Conservation (phyloP, 176 grass and related monocot genomes). For the Bromus sterilis region DNA sequence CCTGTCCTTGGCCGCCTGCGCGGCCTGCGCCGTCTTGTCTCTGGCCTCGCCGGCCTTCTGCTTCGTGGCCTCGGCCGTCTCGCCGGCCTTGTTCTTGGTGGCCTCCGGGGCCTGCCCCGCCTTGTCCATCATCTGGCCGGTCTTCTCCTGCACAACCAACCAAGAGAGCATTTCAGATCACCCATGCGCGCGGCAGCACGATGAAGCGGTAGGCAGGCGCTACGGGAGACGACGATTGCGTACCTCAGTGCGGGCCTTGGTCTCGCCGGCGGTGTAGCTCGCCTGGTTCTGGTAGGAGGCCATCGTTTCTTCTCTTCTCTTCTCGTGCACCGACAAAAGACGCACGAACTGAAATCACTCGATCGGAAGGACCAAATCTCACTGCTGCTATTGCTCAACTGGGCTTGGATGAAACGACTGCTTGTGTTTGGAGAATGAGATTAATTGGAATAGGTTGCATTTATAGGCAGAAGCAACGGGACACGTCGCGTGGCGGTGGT, state of each 20-base stretch:
- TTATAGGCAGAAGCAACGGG: background rate
- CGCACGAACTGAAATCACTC: background rate
- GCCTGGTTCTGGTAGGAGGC: conserved; percentile 29
- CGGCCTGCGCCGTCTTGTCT: conserved; percentile 7
- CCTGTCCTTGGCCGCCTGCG: conserved; percentile 31
- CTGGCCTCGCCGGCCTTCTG: background rate
- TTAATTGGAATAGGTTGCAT: background rate
- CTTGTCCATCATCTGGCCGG: conserved; percentile 18
- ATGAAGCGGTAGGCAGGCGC: no score
- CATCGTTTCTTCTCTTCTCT: background rate
- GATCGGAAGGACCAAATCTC: background rate
- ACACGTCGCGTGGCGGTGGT: background rate
- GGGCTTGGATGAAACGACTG: no score
- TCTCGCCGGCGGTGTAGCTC: conserved; percentile 33
- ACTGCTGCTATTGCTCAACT: no score
- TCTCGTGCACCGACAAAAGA: no score
- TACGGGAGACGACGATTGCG: background rate
- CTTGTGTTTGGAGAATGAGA: no score
- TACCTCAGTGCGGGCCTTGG: conserved; percentile 48
- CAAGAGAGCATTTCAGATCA: background rate
- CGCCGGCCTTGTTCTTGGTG: conserved; percentile 39
- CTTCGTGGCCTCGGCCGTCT: conserved; percentile 22
- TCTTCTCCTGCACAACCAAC: conserved; percentile 12
- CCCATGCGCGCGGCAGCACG: no score
- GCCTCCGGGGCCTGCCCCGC: conserved; percentile 9